Percentiles rank a stretch among this genome's conserved stretches.
These are phyloP conservation scores for Gaillardinia entomophila DNA, from an alignment of 805 yeast genomes.

Conservation along the genomic window DNA sequence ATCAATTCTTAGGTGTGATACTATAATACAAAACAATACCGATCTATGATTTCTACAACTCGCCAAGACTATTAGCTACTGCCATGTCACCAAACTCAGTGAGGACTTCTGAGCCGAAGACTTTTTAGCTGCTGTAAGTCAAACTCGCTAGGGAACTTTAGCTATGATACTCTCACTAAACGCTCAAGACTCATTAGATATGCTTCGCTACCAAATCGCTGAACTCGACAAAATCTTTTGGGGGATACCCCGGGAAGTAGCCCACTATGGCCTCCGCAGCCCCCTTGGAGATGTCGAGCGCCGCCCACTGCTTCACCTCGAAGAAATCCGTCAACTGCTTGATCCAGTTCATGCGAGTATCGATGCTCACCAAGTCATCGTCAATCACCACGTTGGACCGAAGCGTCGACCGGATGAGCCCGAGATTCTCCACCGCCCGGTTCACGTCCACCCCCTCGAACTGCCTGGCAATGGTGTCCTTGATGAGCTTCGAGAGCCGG, in stretches of 20 bases:
- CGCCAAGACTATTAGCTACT: too few species aligned
- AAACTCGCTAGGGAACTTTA: too few species aligned
- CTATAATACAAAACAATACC: too few species aligned
- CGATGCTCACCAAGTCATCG: slow-evolving; percentile 42
- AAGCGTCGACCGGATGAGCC: slow-evolving; percentile 46
- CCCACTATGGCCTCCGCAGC: slow-evolving; percentile 36
- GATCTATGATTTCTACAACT: too few species aligned
- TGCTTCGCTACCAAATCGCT: too few species aligned
- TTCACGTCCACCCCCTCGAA: slow-evolving; percentile 43
- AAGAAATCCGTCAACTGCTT: slow-evolving; percentile 57
- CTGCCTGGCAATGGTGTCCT: slow-evolving; percentile 49
- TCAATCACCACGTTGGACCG: slow-evolving; percentile 42
- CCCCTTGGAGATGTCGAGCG: slow-evolving; percentile 20
- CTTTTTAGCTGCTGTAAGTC: too few species aligned
- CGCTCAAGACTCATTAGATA: too few species aligned
- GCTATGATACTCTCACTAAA: too few species aligned
- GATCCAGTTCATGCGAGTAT: slow-evolving; percentile 68
- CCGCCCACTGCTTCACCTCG: slow-evolving; percentile 55
- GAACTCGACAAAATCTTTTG: slow-evolving; percentile 21
- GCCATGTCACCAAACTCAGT: too few species aligned
- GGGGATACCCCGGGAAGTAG: slow-evolving; percentile 48
- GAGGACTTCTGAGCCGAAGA: too few species aligned
- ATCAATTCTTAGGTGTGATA: too few species aligned
- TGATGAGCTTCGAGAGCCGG: slow-evolving; percentile 51
- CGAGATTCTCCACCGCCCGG: slow-evolving; percentile 56